Conservation (phyloP, 768 basidiomycete genomes). For the Suillus bovinus region DNA sequence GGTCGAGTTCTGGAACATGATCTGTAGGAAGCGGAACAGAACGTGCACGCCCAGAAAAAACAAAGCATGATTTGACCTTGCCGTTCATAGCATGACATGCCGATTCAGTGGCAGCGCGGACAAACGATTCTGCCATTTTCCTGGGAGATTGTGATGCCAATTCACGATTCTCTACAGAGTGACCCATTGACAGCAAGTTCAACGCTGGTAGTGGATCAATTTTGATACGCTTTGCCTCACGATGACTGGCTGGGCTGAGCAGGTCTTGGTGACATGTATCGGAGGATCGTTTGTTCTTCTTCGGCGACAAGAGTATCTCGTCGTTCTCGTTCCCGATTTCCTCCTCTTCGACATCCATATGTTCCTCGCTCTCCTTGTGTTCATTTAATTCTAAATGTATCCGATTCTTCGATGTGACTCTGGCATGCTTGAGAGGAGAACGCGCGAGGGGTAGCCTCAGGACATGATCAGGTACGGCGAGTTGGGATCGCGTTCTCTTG, state of each 20-base stretch:
- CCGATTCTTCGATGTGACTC: constrained; percentile 25
- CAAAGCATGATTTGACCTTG: constrained; percentile 10
- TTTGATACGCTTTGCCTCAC: constrained; percentile 28
- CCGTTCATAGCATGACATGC: constrained; percentile 5
- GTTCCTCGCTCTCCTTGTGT: constrained; percentile 2
- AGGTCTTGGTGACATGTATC: constrained; percentile 19
- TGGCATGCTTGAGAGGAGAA: constrained; percentile 57
- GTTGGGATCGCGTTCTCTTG: constrained; percentile 51
- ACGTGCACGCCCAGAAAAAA: constrained; percentile 25
- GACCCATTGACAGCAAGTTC: constrained; percentile 13
- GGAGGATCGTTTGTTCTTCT: constrained; percentile 32
- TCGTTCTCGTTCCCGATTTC: constrained; percentile 39
- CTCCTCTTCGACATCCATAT: constrained; percentile 20
- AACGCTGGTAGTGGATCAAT: constrained; percentile 18
- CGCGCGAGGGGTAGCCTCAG: constrained; percentile 42
- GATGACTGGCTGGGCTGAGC: constrained; percentile 18
- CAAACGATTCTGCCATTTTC: constrained; percentile 4
- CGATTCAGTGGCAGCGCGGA: constrained; percentile 23
- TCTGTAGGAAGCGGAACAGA: constrained; percentile 29
- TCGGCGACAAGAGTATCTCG: constrained; percentile 41
- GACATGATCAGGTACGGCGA: constrained; percentile 47
- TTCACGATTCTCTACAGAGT: constrained; percentile 9
- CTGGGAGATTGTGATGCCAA: constrained; percentile 7
- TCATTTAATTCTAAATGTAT: background rate
- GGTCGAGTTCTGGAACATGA: constrained; percentile 6